Base-by-base conservation (phyloP, 768 basidiomycete species). In the Candolleomyces eurysporus region DNA sequence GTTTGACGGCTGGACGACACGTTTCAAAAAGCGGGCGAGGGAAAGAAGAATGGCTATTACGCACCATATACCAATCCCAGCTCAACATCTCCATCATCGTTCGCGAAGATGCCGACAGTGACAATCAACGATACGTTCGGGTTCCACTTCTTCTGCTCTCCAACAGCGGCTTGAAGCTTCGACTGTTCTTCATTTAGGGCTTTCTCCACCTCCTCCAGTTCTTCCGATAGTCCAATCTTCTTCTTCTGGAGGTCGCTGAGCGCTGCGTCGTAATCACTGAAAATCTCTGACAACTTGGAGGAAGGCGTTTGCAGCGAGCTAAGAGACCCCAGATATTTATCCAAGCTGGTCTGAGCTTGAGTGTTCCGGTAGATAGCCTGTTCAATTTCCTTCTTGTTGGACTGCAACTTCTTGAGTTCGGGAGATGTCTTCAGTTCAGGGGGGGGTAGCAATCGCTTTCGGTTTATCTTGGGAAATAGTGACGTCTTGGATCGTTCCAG, bases 401-500 rank as follows among this genome's bases (percentile, higher is more conserved):
- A n/a, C 16, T 63, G 26, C 0, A 80, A 71, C 0, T 48, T 67
- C 0, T 58, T 51, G n/a, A 79, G 68, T 0, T 58, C 58, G 0
- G 72, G 63, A 11, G 76, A 76, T 0, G 75, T 69, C 5, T 58
- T 46, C 17, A 14, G 19, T 7, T 46, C 45, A 21, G 45, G 7
- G 45, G 45, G 17, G 14, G 16, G 2, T 68, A 0, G 63, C 61
- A 8, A 55, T 16, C 11, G 66, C 54, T 16, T 67, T 61, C 13
- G 48, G 61, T 14, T 68, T 61, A 31, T 62, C 59, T 0, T 17
- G 31, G 8, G 71, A 72, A 30, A 78, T 63, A 9, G 73, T 72
- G 5, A 81, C 79, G 61, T 81, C 79, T 55, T 81, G 81, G 53
- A 82, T 79, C 0, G 77, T 78, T 2, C 77, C 81, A 10, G 69